phyloP scores from a whole-genome alignment of 805 yeast species.

The Scheffersomyces coipomensis region DNA sequence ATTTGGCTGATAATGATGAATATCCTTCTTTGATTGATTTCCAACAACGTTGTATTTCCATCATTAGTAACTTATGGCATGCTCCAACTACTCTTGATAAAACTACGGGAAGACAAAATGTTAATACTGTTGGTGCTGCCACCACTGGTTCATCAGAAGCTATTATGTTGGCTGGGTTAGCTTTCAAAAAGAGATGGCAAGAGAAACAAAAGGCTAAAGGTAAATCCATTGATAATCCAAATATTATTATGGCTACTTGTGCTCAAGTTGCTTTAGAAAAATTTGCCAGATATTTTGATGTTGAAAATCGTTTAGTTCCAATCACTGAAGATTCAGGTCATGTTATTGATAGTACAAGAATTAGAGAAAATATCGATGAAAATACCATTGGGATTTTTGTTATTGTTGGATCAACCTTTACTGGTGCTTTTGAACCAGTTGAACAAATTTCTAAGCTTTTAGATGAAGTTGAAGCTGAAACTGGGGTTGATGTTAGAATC shows the following conservation, averaged over 20 bases:
- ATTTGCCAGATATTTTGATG: conserved; percentile 92
- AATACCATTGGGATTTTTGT: conserved; percentile 91
- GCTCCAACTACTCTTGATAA: conserved; percentile 44
- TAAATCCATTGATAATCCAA: conserved; percentile 63
- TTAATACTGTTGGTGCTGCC: conserved; percentile 72
- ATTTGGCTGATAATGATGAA: conserved; percentile 91
- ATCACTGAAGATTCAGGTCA: conserved; percentile 61
- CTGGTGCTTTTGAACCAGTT: conserved; percentile 89
- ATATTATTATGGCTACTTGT: conserved; percentile 87
- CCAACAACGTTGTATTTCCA: conserved; percentile 80
- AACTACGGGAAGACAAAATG: conserved; percentile 26
- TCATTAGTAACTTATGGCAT: conserved; percentile 78
- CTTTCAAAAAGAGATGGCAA: conserved; percentile 91
- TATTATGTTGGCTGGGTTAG: conserved; percentile 88
- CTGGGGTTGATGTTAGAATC: conserved; percentile 70
- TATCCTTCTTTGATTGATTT: conserved; percentile 81
- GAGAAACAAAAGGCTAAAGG: conserved; percentile 58
- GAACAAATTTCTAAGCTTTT: conserved; percentile 57
- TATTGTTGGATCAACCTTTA: conserved; percentile 87
- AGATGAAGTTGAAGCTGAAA: conserved; percentile 65
- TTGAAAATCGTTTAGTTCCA: conserved; percentile 74
- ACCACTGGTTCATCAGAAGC: conserved; percentile 96
- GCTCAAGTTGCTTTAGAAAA: conserved; percentile 94
- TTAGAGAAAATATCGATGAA: conserved; percentile 73
- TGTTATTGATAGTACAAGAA: conserved; percentile 57